Percentiles rank a stretch among this genome's conserved stretches.
Conservation (phyloP, 805 yeast genomes). For the Teunomyces barrocoloradensis region DNA sequence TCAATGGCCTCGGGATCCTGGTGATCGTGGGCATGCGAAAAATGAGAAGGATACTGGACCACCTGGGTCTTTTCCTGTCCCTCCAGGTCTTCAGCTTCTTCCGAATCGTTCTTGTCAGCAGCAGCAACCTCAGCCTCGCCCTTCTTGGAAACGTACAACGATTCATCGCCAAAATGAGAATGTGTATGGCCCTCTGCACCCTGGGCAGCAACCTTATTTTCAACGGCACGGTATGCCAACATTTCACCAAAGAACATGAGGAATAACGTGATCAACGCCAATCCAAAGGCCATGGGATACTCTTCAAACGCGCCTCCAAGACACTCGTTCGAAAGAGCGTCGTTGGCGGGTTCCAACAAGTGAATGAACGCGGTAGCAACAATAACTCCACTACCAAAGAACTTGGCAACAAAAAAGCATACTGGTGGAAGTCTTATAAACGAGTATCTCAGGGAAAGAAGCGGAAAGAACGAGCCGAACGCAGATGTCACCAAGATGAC, state of each 20-base stretch:
- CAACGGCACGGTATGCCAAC: conserved; percentile 47
- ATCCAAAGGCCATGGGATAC: conserved; percentile 57
- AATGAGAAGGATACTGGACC: conserved; percentile 39
- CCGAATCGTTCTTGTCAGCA: conserved; percentile 12
- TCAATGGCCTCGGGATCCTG: conserved; percentile 44
- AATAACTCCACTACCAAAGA: conserved; percentile 82
- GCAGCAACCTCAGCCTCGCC: neutral
- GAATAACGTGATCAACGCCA: conserved; percentile 50
- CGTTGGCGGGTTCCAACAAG: conserved; percentile 66
- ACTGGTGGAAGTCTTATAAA: conserved; percentile 56
- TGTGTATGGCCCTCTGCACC: conserved; percentile 30
- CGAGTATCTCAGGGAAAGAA: conserved; percentile 58
- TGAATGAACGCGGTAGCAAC: conserved; percentile 81
- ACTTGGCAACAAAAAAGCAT: conserved; percentile 67
- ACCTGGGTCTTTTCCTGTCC: conserved; percentile 4
- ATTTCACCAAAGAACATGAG: conserved; percentile 52
- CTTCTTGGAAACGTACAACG: conserved; percentile 27
- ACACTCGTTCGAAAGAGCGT: conserved; percentile 54
- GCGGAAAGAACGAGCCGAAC: conserved; percentile 60
- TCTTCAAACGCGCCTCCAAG: conserved; percentile 55
- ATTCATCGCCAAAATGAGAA: conserved; percentile 53
- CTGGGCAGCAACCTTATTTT: conserved; percentile 26
- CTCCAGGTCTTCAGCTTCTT: conserved; percentile 14
- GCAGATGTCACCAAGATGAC: conserved; percentile 56
- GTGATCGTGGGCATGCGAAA: conserved; percentile 40